Evolutionary conservation across 2,329 filamentous ascomycete species (phyloP).

Genomic region (Zymoseptoria pseudotritici): DNA sequence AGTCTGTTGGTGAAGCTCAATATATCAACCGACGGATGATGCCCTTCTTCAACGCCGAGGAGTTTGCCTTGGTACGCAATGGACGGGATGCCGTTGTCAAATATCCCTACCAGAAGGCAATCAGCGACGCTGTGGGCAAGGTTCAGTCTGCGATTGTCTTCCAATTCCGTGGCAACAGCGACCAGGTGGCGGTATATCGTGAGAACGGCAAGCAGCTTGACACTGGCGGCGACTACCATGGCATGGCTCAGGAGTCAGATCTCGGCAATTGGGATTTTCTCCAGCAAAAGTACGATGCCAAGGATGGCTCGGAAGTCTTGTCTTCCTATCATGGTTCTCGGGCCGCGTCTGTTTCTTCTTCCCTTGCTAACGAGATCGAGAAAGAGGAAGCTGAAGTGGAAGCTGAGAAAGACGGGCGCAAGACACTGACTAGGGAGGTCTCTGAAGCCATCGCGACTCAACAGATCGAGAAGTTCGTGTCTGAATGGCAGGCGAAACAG

Average conservation of each 20-base stretch:
- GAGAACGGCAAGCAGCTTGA: slow-evolving; percentile 21
- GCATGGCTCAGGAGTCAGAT: neutral
- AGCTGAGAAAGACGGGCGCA: slow-evolving; percentile 26
- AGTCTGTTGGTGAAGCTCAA: slow-evolving; percentile 15
- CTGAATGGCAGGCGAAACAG: slow-evolving; percentile 53
- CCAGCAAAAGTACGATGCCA: slow-evolving; percentile 25
- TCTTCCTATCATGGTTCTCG: neutral
- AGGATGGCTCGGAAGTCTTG: neutral
- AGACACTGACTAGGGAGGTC: slow-evolving; percentile 32
- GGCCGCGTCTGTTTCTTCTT: slow-evolving; percentile 7
- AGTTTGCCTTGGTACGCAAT: slow-evolving; percentile 10
- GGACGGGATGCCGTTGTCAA: slow-evolving; percentile 23
- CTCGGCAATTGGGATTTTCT: slow-evolving; percentile 1
- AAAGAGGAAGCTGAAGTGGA: slow-evolving; percentile 46
- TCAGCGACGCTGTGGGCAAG: slow-evolving; percentile 9
- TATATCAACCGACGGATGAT: slow-evolving; percentile 25
- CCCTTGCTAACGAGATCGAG: slow-evolving; percentile 22
- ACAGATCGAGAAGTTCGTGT: slow-evolving; percentile 44
- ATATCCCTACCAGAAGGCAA: slow-evolving; percentile 24
- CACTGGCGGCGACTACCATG: slow-evolving; percentile 10
- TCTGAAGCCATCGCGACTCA: slow-evolving; percentile 49
- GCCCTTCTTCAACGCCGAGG: slow-evolving; percentile 19
- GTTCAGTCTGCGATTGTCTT: slow-evolving; percentile 28
- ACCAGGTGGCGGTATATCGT: slow-evolving; percentile 18
- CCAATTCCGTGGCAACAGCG: slow-evolving; percentile 7